These are phyloP conservation scores for Solanum gracilifrons DNA, from an alignment of 257 asterid genomes.

Conservation along the genomic window DNA sequence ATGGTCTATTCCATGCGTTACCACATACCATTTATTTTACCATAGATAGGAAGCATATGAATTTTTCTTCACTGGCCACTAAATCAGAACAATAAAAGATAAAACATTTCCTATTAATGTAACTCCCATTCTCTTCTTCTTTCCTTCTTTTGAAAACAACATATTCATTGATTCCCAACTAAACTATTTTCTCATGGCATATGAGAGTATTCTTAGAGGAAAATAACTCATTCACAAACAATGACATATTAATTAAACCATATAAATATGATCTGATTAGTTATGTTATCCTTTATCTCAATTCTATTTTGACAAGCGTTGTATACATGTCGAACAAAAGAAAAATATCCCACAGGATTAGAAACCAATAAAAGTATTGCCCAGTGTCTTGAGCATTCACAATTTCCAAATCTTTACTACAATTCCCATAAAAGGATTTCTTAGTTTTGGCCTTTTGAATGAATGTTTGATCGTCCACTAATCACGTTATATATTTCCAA, in stretches of 20 bases:
- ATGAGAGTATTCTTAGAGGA: neutral
- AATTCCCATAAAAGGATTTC: neutral
- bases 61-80: no score
- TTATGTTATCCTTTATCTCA: neutral
- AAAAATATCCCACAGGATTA: neutral
- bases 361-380: neutral
- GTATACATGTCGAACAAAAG: neutral
- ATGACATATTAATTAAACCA: neutral
- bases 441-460: neutral
- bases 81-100: no score
- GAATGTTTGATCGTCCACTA: neutral
- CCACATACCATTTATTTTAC: neutral
- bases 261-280: neutral
- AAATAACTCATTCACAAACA: neutral
- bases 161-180: no score
- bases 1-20: neutral
- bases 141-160: no score
- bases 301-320: neutral
- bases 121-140: neutral
- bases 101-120: no score
- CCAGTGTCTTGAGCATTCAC: neutral
- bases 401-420: neutral
- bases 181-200: neutral
- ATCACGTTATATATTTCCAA: neutral
- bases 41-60: no score